These are phyloP conservation scores for Lolium rigidum DNA, from an alignment of 176 grass and related monocot species.

Conservation along the genomic window DNA sequence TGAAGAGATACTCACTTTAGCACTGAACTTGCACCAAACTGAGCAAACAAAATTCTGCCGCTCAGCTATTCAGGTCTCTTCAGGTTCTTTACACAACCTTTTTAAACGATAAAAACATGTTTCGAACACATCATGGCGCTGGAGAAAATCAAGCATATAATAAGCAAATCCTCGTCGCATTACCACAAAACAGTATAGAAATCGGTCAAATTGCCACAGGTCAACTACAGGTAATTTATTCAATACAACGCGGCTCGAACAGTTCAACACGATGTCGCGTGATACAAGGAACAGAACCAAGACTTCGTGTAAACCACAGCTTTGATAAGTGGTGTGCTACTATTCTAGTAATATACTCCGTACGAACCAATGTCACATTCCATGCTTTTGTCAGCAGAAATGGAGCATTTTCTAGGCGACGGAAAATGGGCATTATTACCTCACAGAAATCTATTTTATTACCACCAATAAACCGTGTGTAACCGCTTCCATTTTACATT, in stretches of 20 bases:
- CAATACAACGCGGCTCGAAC: constrained; percentile 19
- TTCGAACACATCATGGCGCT: neutral
- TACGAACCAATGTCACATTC: neutral
- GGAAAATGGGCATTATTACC: neutral
- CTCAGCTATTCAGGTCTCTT: neutral
- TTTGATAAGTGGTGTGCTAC: neutral
- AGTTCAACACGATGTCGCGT: constrained; percentile 14
- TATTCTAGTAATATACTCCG: neutral
- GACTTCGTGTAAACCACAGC: neutral
- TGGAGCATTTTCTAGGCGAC: neutral
- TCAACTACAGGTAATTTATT: neutral
- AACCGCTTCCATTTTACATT: too few relatives aligned
- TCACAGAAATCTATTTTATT: neutral
- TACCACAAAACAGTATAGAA: neutral
- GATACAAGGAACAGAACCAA: neutral
- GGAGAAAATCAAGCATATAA: neutral
- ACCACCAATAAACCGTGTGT: too few relatives aligned
- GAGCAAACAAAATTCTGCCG: neutral
- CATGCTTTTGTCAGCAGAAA: constrained; percentile 8
- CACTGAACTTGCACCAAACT: neutral
- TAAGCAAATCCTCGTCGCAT: neutral
- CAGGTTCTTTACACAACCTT: neutral
- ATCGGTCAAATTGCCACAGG: neutral
- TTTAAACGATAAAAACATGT: neutral
- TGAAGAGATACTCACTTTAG: too few relatives aligned